Base-by-base conservation (phyloP, 1,139 yeast species). In the Hemisphaericaspora xylanilytica region DNA sequence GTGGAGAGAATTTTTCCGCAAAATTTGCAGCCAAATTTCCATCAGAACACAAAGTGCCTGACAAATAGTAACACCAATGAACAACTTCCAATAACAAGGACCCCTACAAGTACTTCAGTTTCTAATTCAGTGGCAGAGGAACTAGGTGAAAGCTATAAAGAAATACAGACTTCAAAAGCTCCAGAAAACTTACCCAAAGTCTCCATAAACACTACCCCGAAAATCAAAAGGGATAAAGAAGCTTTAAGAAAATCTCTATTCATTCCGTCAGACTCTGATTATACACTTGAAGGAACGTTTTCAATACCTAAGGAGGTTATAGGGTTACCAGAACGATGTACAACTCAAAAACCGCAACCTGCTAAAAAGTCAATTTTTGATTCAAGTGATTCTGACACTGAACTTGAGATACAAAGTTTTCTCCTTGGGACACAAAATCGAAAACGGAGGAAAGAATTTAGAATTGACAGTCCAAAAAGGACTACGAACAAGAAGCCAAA, bases 331-430 rank as follows among this genome's bases (percentile, higher is more conserved):
- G n/a, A n/a, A n/a, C n/a, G n/a, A n/a, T n/a, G n/a, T n/a, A n/a
- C n/a, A n/a, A n/a, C 21, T 20, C 21, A 22, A 22, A 28, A 18
- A 9, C 17, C 18, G 5, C 15, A 21, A n/a, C 20, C 28, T 6
- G n/a, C 13, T 10, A 37, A 33, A 27, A 32, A 33, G 17, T 28
- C 20, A 14, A 38, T 38, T 5, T 38, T 36, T 28, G 40, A 36
- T 25, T 32, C 24, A 10, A 28, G 28, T 12, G 32, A 30, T 30
- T 35, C 38, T n/a, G 35, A 33, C 11, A 22, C 36, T 5, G 35
- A 31, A 20, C 14, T 32, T 25, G 31, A 36, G 30, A 20, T 27
- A 3, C 16, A 17, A n/a, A 12, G 10, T 21, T 24, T 17, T 18
- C 15, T 20, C 21, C 26, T 13, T 18, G 18, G 22, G 14, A 2